phyloP scores from a whole-genome alignment of 1,284 basidiomycete genomes.

The Schizophyllum commune region DNA sequence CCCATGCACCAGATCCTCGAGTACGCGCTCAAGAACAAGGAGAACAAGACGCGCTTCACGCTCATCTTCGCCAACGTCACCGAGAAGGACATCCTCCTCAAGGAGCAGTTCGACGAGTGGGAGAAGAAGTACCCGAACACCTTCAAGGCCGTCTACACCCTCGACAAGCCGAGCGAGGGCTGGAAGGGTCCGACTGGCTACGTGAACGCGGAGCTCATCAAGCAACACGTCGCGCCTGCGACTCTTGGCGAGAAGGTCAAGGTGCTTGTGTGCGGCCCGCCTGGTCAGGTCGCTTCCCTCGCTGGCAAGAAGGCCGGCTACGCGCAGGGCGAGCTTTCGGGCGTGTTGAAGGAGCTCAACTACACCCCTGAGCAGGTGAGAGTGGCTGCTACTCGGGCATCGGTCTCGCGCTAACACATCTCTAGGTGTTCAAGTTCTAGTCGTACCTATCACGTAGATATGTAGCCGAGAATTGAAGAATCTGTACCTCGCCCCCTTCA shows the following conservation, averaged over 20 bases:
- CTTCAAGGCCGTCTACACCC: slow-evolving; percentile 80
- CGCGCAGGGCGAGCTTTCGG: slow-evolving; percentile 81
- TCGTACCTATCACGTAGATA: neutral
- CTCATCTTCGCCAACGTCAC: slow-evolving; percentile 87
- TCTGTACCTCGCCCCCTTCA: too few relatives aligned
- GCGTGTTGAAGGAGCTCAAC: slow-evolving; percentile 81
- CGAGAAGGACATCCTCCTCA: slow-evolving; percentile 87
- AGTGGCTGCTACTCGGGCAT: neutral
- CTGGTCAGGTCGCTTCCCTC: slow-evolving; percentile 73
- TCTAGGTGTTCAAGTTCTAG: slow-evolving; percentile 54
- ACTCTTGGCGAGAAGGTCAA: slow-evolving; percentile 75
- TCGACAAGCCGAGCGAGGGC: slow-evolving; percentile 68
- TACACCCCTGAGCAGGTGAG: slow-evolving; percentile 76
- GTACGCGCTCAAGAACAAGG: slow-evolving; percentile 62
- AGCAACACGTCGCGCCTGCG: slow-evolving; percentile 68
- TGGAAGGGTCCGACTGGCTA: slow-evolving; percentile 77
- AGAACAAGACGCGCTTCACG: slow-evolving; percentile 93
- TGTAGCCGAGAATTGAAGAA: neutral
- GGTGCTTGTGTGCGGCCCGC: slow-evolving; percentile 88
- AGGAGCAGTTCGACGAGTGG: slow-evolving; percentile 73
- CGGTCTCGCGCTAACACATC: slow-evolving; percentile 1
- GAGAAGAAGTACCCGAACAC: slow-evolving; percentile 63
- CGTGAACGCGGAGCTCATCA: slow-evolving; percentile 65
- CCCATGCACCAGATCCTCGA: slow-evolving; percentile 72
- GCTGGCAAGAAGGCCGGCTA: slow-evolving; percentile 73